These are phyloP conservation scores for Periconia sp. DNA, from an alignment of 2,329 filamentous ascomycete genomes.

Conservation along the genomic window DNA sequence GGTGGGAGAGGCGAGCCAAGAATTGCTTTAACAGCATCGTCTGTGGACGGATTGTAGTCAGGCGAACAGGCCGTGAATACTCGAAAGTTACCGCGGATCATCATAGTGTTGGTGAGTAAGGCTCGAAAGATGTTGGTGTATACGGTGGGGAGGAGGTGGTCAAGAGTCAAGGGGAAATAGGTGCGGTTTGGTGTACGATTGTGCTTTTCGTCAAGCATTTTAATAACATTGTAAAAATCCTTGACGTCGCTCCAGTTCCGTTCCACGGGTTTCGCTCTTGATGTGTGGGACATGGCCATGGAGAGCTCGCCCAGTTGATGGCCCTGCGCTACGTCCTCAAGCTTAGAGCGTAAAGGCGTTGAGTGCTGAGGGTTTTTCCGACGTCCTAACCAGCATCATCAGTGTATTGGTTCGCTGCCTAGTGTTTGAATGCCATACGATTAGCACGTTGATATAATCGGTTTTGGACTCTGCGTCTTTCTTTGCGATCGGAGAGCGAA, in stretches of 20 bases:
- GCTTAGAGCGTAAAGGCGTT: not conserved
- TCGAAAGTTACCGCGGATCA: slow-evolving; percentile 13
- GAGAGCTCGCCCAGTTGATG: not conserved
- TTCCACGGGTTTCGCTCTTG: not conserved
- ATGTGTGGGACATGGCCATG: not conserved
- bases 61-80: not conserved
- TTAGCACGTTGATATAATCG: not conserved
- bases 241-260: not conserved
- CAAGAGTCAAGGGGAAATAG: slow-evolving; percentile 4
- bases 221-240: not conserved
- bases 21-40: not conserved
- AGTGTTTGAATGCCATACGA: not conserved
- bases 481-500: not conserved
- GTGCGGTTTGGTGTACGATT: not conserved
- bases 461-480: slow-evolving; percentile 1
- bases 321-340: not conserved
- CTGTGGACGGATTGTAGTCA: not conserved
- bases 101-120: slow-evolving; percentile 30
- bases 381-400: not conserved
- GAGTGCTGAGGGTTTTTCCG: not conserved
- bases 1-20: not conserved
- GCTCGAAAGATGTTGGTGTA: slow-evolving; percentile 43
- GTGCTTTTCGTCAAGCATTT: not conserved
- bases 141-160: slow-evolving; percentile 39
- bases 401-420: not conserved